Evolutionary conservation across 176 grass and related monocot species (phyloP).

Genomic region (Dendrocalamus sinicus): DNA sequence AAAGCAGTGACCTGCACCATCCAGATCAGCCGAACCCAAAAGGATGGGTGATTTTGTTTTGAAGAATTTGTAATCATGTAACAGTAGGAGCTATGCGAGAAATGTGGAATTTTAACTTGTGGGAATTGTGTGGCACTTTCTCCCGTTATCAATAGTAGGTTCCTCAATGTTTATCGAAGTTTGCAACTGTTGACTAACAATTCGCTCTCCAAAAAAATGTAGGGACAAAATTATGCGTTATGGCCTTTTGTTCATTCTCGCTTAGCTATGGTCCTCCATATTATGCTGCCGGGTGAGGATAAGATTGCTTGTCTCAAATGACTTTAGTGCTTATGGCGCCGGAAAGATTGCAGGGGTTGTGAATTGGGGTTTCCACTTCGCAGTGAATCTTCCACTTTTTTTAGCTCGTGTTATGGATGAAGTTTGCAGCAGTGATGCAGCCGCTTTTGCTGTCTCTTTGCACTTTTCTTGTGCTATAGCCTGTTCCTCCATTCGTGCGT

Average conservation of each 20-base stretch:
- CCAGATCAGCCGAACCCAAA: constrained; percentile 52
- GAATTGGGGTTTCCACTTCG: constrained; percentile 30
- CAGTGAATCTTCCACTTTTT: constrained; percentile 30
- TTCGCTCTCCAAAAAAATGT: not conserved
- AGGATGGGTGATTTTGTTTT: constrained; percentile 63
- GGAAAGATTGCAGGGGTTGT: constrained; percentile 6
- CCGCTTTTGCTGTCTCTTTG: constrained; percentile 2
- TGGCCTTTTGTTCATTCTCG: constrained; percentile 9
- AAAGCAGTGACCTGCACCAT: constrained; percentile 42
- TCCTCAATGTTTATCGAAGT: constrained; percentile 32
- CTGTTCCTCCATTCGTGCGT: not conserved
- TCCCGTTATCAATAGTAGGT: constrained; percentile 39
- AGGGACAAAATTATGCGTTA: not conserved
- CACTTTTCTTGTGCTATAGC: not conserved
- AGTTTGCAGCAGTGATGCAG: constrained; percentile 14
- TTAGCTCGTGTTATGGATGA: constrained; percentile 35
- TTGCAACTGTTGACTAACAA: constrained; percentile 28
- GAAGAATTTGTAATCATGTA: constrained; percentile 55
- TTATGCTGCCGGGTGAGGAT: constrained; percentile 26
- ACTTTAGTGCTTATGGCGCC: not conserved
- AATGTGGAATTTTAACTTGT: constrained; percentile 46
- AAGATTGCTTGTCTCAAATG: constrained; percentile 35
- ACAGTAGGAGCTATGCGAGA: constrained; percentile 38
- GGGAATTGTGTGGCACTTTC: constrained; percentile 17
- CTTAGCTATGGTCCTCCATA: constrained; percentile 13